Percentiles rank a stretch among this genome's conserved stretches.
Conservation (phyloP, 2,329 filamentous ascomycete species). For the Fusarium proliferatum region DNA sequence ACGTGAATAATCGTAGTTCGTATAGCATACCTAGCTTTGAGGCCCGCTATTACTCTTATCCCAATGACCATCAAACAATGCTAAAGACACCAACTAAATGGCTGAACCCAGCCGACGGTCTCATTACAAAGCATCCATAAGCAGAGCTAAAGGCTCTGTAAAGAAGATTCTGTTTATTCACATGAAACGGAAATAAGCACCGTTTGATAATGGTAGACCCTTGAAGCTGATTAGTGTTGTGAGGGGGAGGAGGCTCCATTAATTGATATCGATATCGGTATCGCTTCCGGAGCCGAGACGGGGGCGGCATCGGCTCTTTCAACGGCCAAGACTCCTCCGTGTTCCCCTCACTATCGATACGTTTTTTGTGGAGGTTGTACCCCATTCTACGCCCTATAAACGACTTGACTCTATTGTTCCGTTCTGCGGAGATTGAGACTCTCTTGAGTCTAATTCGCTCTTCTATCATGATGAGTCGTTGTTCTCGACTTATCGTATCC, state of each 20-base stretch:
- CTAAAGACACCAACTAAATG: neutral
- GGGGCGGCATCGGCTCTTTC: slow-evolving; percentile 21
- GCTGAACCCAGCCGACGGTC: neutral
- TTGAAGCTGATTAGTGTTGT: neutral
- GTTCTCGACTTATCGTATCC: slow-evolving; percentile 9
- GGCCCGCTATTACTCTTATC: neutral
- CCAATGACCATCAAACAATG: neutral
- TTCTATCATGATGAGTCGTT: slow-evolving; percentile 16
- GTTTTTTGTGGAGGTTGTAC: slow-evolving; percentile 23
- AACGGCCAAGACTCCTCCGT: slow-evolving; percentile 12
- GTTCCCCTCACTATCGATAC: slow-evolving; percentile 25
- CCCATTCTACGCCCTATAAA: neutral
- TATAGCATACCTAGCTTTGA: neutral
- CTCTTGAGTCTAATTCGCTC: slow-evolving; percentile 4
- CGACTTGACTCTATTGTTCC: slow-evolving; percentile 2
- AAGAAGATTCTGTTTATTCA: neutral
- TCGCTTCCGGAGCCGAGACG: slow-evolving; percentile 26
- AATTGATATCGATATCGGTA: neutral
- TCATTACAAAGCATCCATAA: neutral
- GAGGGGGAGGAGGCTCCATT: slow-evolving; percentile 6
- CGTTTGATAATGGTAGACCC: neutral
- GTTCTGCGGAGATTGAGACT: slow-evolving; percentile 12
- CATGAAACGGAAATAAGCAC: slow-evolving; percentile 6
- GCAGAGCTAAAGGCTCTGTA: neutral
- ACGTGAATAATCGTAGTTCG: neutral